A percentile compares a stretch with the other conserved stretches of the same genome.
phyloP scores from a whole-genome alignment of 73 alveolate species.

The Stentor roeselii region DNA sequence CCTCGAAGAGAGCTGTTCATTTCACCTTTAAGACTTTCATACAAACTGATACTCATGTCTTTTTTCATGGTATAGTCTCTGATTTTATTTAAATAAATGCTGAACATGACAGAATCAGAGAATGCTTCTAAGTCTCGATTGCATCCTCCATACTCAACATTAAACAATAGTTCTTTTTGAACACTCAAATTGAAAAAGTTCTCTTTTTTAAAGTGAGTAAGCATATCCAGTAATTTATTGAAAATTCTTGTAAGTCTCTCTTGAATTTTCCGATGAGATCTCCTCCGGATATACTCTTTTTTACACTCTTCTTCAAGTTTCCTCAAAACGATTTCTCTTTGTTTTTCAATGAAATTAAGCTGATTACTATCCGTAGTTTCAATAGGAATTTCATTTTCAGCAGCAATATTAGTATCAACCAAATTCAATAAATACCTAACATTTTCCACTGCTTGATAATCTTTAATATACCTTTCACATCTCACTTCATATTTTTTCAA shows the following conservation, averaged over 20 bases:
- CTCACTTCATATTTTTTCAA: neutral
- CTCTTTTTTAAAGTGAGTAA: neutral
- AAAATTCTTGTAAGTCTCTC: neutral
- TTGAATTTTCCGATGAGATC: neutral
- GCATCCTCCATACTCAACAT: constrained; percentile 16
- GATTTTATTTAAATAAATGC: neutral
- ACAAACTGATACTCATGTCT: neutral
- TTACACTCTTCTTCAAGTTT: neutral
- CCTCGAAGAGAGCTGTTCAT: constrained; percentile 1
- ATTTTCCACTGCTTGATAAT: neutral
- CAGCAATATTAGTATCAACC: constrained; percentile 4
- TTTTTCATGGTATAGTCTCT: constrained; percentile 17
- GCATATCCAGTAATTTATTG: neutral
- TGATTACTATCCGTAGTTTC: neutral
- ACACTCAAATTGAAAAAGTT: neutral
- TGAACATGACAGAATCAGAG: constrained; percentile 4
- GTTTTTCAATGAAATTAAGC: neutral
- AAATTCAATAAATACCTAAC: neutral
- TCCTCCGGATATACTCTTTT: neutral
- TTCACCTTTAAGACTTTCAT: neutral
- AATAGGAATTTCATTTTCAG: constrained; percentile 3
- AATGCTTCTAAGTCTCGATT: constrained; percentile 6
- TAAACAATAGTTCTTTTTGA: neutral
- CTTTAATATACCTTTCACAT: constrained; percentile 14
- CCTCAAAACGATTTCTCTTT: neutral